Evolutionary conservation across 2,329 filamentous ascomycete genomes (phyloP), one percentile per base, ranked within the genome.

Genomic region (Fusarium sp.): DNA sequence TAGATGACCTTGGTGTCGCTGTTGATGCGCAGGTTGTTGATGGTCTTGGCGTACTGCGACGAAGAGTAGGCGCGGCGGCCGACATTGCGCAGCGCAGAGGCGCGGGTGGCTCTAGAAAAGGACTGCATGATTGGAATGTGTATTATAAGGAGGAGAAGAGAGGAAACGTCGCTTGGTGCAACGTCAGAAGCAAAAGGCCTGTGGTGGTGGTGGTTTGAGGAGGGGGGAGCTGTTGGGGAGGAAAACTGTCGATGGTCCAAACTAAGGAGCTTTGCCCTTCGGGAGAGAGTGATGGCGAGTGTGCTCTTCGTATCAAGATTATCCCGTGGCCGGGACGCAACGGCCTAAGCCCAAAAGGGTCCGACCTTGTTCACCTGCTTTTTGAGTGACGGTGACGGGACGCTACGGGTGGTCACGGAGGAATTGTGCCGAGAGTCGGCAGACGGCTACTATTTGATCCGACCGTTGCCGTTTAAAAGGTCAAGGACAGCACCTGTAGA

Each of bases 21-120:
- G 86, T 95, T 98, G 88, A 98, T 95, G 86, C 95, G 93, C 81
- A 98, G 91, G 89, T 98, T 98, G 81, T 92, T 87, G 83, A 92
- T 88, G 69, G 94, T 96, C 80, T 90, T 84, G 78, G 92, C 85
- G 84, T 96, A 96, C 73, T 91, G 90, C 77, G 91, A 90, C 72
- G 93, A 92, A 83, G 93, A 92, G 88, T 97, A 97, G 79, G 88
- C 86, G 84, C 95, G 92, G 83, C 91, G 90, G 82, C 88, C 83
- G 73, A 86, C 81, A 80, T 89, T 92, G 89, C 85, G 91, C 87
- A 88, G 90, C 86, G 90, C 88, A 90, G 87, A 92, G 85, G 86
- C 88, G 92, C 87, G 89, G 92, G 87, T 89, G 89, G 85, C 81
- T 89, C 93, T 92, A 82, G 93, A 89, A 85, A 97, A 87, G 82